These are phyloP conservation scores for Taphrina flavorubra DNA, from an alignment of 1,139 yeast genomes.

Conservation along the genomic window DNA sequence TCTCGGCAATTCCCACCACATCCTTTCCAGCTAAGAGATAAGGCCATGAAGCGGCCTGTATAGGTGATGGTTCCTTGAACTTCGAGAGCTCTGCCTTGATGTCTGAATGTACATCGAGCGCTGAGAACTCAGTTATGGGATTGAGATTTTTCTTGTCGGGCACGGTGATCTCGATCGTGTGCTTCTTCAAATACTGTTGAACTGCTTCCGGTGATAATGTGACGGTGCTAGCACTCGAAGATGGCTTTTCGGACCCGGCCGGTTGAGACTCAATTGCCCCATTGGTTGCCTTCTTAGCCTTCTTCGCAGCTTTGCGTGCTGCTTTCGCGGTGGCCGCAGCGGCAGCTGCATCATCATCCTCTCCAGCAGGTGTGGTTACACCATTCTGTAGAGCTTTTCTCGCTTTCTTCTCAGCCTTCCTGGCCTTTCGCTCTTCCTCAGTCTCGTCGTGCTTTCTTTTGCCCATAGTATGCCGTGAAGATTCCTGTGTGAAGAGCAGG, in stretches of 20 bases:
- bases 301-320: conserved; percentile 51
- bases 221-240: conserved; percentile 37
- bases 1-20: conserved; percentile 97
- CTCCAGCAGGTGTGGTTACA: conserved; percentile 50
- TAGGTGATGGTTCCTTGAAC: conserved; percentile 92
- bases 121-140: conserved; percentile 75
- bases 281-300: conserved; percentile 44
- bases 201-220: conserved; percentile 55
- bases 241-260: conserved; percentile 11
- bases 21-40: conserved; percentile 78
- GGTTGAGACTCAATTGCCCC: conserved; percentile 10
- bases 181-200: conserved; percentile 66
- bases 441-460: conserved; percentile 56
- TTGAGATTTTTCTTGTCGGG: conserved; percentile 59
- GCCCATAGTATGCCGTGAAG: conserved; percentile 49
- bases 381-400: conserved; percentile 50
- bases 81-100: conserved; percentile 65
- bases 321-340: conserved; percentile 50
- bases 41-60: conserved; percentile 98
- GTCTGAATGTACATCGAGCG: conserved; percentile 62
- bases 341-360: conserved; percentile 54
- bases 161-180: conserved; percentile 83
- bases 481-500: neutral
- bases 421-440: conserved; percentile 56
- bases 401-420: conserved; percentile 57